These are phyloP conservation scores for Diaporthe citrichinensis DNA, from an alignment of 2,329 filamentous ascomycete genomes.

Conservation along the genomic window DNA sequence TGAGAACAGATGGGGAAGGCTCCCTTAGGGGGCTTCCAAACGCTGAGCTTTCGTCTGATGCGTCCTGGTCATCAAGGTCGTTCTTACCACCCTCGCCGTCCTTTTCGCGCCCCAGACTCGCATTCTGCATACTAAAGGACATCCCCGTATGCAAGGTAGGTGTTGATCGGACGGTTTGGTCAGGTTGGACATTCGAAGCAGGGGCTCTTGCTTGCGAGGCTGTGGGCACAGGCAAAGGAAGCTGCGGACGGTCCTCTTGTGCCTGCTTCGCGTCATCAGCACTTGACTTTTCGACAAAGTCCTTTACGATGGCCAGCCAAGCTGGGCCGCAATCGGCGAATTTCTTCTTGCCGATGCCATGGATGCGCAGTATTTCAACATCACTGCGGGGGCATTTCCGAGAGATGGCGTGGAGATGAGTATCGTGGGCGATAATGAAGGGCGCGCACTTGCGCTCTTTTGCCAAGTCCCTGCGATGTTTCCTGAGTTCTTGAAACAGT, in stretches of 20 bases:
- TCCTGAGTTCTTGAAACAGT: slow-evolving; percentile 25
- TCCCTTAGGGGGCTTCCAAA: slow-evolving; percentile 15
- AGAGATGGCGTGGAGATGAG: slow-evolving; percentile 21
- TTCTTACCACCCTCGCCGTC: neutral
- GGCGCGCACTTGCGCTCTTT: slow-evolving; percentile 22
- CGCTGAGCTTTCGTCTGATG: slow-evolving; percentile 20
- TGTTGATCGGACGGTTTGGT: neutral
- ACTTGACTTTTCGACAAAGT: slow-evolving; percentile 4
- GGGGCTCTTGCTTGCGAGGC: neutral
- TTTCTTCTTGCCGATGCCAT: slow-evolving; percentile 27
- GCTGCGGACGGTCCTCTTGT: neutral
- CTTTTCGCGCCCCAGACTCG: neutral
- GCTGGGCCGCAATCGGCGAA: slow-evolving; percentile 24
- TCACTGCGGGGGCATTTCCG: slow-evolving; percentile 21
- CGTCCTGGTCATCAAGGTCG: neutral
- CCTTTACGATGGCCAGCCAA: slow-evolving; percentile 31
- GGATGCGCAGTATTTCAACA: slow-evolving; percentile 21
- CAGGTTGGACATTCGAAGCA: neutral
- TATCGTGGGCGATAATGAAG: slow-evolving; percentile 29
- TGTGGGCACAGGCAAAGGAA: neutral
- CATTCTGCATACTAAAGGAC: slow-evolving; percentile 20
- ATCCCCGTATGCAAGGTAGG: slow-evolving; percentile 21
- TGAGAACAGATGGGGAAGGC: slow-evolving; percentile 29
- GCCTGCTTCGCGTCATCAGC: neutral
- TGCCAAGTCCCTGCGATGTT: slow-evolving; percentile 29